Conservation (phyloP, 805 yeast genomes). For the Starmerella cellae region DNA sequence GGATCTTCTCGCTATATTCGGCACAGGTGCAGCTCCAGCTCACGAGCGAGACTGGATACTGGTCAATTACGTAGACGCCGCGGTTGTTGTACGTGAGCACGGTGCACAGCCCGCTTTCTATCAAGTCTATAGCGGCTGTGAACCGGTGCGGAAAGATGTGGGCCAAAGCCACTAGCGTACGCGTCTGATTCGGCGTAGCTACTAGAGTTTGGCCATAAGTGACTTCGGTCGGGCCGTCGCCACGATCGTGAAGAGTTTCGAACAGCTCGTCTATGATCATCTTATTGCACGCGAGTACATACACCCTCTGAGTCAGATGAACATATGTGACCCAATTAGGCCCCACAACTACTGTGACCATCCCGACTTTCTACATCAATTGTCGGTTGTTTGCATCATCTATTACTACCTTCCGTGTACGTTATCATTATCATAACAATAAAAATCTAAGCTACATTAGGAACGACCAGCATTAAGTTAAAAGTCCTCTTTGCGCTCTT, state of each 20-base stretch:
- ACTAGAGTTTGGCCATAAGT: conserved; percentile 7
- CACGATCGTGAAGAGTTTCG: conserved; percentile 1
- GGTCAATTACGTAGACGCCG: not conserved
- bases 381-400: too few relatives aligned
- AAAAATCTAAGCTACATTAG: too few relatives aligned
- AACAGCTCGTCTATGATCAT: conserved; percentile 16
- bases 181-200: conserved; percentile 9
- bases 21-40: conserved; percentile 20
- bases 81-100: not conserved
- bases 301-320: too few relatives aligned
- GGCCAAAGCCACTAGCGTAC: conserved; percentile 14
- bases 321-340: too few relatives aligned
- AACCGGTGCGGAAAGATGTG: conserved; percentile 17
- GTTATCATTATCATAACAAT: too few relatives aligned
- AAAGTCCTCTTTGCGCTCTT: conserved; percentile 8
- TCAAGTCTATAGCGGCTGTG: conserved; percentile 16
- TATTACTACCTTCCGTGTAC: too few relatives aligned
- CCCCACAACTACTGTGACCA: too few relatives aligned
- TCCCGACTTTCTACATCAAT: too few relatives aligned
- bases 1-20: conserved; percentile 5
- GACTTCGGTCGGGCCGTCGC: not conserved
- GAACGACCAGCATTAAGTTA: too few relatives aligned
- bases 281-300: too few relatives aligned
- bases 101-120: conserved; percentile 15
- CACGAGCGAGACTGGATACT: conserved; percentile 5